A percentile compares a stretch with the other conserved stretches of the same genome.
These are phyloP conservation scores for Pinus taeda DNA, from an alignment of 75 land plant species.

Conservation along the genomic window DNA sequence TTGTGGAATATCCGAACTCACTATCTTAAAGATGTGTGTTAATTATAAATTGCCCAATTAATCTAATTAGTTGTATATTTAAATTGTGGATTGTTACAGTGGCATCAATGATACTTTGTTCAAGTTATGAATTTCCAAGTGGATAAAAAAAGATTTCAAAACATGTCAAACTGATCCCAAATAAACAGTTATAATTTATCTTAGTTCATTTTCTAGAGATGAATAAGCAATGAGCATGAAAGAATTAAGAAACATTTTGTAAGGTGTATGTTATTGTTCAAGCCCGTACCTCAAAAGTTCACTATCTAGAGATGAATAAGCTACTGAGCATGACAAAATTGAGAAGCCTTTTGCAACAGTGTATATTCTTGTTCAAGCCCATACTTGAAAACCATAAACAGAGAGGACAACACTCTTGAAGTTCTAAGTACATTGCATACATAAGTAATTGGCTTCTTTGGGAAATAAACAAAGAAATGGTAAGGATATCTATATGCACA, in stretches of 20 bases:
- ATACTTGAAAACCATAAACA: constrained; percentile 42
- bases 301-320: no score
- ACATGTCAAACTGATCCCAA: background rate
- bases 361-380: constrained; percentile 99
- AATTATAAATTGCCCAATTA: no score
- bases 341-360: constrained; percentile 56
- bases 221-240: background rate
- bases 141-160: background rate
- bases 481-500: no score
- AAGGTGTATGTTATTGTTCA: no score
- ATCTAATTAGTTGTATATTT: no score
- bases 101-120: background rate
- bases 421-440: no score
- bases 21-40: no score
- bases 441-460: no score
- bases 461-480: no score
- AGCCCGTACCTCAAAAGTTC: no score
- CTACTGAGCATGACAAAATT: background rate
- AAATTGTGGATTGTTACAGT: background rate
- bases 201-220: background rate
- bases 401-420: background rate
- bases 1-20: no score
- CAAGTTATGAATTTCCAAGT: background rate
- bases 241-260: no score
- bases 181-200: background rate